These are phyloP conservation scores for Glonium stellatum DNA, from an alignment of 495 filamentous ascomycete genomes.

Conservation along the genomic window DNA sequence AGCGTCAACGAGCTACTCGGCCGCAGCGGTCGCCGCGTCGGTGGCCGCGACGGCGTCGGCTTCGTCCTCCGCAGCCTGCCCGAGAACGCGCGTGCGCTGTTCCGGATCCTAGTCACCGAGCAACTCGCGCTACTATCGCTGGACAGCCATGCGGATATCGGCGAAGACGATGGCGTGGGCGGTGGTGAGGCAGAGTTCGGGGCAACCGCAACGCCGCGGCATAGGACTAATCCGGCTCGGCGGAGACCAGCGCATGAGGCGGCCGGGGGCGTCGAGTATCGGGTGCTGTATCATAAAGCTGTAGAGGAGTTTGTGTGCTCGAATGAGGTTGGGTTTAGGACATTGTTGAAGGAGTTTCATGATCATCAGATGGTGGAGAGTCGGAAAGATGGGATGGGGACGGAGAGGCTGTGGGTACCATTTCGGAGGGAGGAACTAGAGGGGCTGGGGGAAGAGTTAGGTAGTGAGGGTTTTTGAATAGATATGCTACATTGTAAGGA, in stretches of 20 bases:
- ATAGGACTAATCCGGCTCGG: slow-evolving; percentile 9
- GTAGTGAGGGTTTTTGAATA: slow-evolving; percentile 11
- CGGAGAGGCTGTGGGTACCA: slow-evolving; percentile 78
- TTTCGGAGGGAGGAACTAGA: slow-evolving; percentile 86
- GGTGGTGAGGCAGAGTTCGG: slow-evolving; percentile 19
- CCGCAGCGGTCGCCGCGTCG: slow-evolving; percentile 69
- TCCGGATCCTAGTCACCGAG: slow-evolving; percentile 75
- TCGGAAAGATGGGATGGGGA: slow-evolving; percentile 74
- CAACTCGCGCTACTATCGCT: slow-evolving; percentile 48
- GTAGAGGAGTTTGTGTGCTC: slow-evolving; percentile 95
- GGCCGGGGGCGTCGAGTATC: slow-evolving; percentile 70
- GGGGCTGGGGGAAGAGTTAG: slow-evolving; percentile 69
- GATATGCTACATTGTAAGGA: no score
- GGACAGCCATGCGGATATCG: slow-evolving; percentile 34
- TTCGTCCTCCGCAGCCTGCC: slow-evolving; percentile 86
- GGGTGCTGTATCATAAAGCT: slow-evolving; percentile 85
- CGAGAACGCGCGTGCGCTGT: slow-evolving; percentile 83
- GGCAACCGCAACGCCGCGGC: slow-evolving; percentile 16
- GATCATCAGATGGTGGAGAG: slow-evolving; percentile 95
- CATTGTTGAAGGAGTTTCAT: slow-evolving; percentile 90
- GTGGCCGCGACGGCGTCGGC: slow-evolving; percentile 84
- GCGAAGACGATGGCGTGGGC: slow-evolving; percentile 36
- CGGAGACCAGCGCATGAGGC: slow-evolving; percentile 6
- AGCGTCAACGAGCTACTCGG: slow-evolving; percentile 81
- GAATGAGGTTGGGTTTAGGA: slow-evolving; percentile 91